phyloP scores from a whole-genome alignment of 2,329 filamentous ascomycete genomes.

The Zarea fungicola region DNA sequence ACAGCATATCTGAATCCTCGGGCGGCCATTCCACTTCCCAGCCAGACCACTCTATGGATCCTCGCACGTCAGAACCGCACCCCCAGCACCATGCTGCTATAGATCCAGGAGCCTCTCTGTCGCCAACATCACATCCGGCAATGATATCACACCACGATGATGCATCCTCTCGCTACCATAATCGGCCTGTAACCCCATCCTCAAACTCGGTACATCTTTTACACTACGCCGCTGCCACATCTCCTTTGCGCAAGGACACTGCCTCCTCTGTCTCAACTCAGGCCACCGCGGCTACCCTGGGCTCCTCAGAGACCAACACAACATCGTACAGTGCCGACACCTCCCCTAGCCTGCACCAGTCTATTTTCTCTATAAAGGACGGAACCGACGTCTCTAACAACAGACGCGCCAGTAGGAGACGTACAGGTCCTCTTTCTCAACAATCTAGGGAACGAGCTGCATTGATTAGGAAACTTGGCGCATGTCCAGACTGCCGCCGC shows the following conservation, averaged over 20 bases:
- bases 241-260: conserved; percentile 38
- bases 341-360: conserved; percentile 45
- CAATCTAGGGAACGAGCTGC: conserved; percentile 55
- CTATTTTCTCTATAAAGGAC: conserved; percentile 52
- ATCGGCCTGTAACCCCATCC: conserved; percentile 15
- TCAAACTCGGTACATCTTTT: conserved; percentile 26
- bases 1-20: conserved; percentile 4
- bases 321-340: conserved; percentile 32
- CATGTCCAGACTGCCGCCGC: conserved; percentile 51
- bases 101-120: conserved; percentile 6
- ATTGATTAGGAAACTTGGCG: conserved; percentile 54
- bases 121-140: conserved; percentile 12
- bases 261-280: conserved; percentile 49
- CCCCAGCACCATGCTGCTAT: conserved; percentile 1
- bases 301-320: conserved; percentile 28
- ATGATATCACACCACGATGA: conserved; percentile 9
- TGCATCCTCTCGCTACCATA: conserved; percentile 3
- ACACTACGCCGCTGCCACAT: conserved; percentile 19
- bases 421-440: conserved; percentile 54
- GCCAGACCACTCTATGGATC: conserved; percentile 1
- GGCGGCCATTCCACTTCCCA: not conserved
- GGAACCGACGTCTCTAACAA: conserved; percentile 48
- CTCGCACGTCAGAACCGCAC: conserved; percentile 4
- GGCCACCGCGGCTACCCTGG: conserved; percentile 32
- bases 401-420: conserved; percentile 51